These are phyloP conservation scores for Dipodascus geniculatus DNA, from an alignment of 805 yeast genomes.

Conservation along the genomic window DNA sequence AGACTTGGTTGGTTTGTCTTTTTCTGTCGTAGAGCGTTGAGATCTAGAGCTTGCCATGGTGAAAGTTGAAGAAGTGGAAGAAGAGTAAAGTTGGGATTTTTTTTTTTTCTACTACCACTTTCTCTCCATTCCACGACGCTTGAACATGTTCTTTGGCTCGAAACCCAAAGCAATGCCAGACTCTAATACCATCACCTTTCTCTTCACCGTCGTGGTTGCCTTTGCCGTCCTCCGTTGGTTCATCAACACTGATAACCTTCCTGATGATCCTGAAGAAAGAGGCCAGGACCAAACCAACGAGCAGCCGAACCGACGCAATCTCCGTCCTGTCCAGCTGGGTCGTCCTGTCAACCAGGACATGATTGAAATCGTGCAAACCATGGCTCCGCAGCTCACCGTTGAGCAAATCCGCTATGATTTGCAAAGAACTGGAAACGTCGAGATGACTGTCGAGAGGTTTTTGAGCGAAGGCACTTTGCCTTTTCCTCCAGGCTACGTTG, in stretches of 20 bases:
- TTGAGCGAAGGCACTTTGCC: conserved; percentile 53
- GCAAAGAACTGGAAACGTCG: conserved; percentile 57
- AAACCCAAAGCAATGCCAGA: conserved; percentile 3
- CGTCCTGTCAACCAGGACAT: conserved; percentile 34
- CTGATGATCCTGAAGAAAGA: background rate
- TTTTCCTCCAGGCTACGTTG: conserved; percentile 13
- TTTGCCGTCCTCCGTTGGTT: conserved; percentile 15
- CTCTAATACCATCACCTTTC: conserved; percentile 13
- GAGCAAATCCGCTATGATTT: conserved; percentile 68
- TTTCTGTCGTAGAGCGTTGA: background rate
- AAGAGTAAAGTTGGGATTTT: background rate
- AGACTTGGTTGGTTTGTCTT: background rate
- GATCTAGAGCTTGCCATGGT: background rate
- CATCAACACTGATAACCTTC: conserved; percentile 5
- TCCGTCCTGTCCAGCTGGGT: conserved; percentile 3
- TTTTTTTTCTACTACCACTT: background rate
- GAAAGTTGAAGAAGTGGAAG: too few species aligned
- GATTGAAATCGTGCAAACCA: conserved; percentile 75
- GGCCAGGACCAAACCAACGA: conserved; percentile 1
- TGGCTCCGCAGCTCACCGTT: conserved; percentile 61
- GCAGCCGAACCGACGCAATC: conserved; percentile 4
- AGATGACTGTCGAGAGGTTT: conserved; percentile 62
- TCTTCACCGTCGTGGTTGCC: conserved; percentile 13
- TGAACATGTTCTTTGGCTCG: background rate
- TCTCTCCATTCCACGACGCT: background rate